Conservation (phyloP, 768 basidiomycete species). For the Agaricus blazei region DNA sequence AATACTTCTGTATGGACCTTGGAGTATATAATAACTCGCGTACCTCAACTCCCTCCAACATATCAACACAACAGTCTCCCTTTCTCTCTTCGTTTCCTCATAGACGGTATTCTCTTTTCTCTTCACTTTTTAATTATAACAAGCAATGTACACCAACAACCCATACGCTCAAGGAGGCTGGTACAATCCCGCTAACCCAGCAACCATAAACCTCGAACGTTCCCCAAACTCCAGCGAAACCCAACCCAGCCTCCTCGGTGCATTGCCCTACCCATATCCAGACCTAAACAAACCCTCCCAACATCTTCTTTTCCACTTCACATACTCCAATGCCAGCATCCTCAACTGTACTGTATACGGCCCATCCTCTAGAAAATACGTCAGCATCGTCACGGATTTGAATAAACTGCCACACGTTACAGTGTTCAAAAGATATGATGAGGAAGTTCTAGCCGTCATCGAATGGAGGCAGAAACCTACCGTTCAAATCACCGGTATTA, state of each 20-base stretch:
- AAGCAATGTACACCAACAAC: constrained; percentile 14
- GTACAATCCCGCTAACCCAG: constrained; percentile 13
- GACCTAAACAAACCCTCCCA: neutral
- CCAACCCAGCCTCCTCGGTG: constrained; percentile 14
- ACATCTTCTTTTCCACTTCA: constrained; percentile 37
- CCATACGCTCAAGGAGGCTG: constrained; percentile 13
- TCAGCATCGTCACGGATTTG: constrained; percentile 34
- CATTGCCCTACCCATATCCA: constrained; percentile 12
- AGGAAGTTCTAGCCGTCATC: constrained; percentile 33
- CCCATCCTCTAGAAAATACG: constrained; percentile 33
- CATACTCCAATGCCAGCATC: constrained; percentile 31
- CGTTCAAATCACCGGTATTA: constrained; percentile 32
- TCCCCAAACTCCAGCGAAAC: constrained; percentile 4
- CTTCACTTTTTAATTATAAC: neutral
- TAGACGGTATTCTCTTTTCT: too few species aligned
- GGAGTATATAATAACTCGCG: too few species aligned
- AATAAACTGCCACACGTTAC: constrained; percentile 17
- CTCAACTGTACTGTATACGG: constrained; percentile 41
- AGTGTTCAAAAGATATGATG: constrained; percentile 16
- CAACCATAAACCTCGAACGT: constrained; percentile 11
- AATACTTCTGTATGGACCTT: too few species aligned
- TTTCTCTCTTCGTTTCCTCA: too few species aligned
- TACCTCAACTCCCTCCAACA: too few species aligned
- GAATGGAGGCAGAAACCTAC: constrained; percentile 39
- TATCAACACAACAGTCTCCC: too few species aligned